Percentiles rank a stretch among this genome's conserved stretches.
Evolutionary conservation across 305 asterid species (phyloP).

Genomic region (Fraxinus ornus): DNA sequence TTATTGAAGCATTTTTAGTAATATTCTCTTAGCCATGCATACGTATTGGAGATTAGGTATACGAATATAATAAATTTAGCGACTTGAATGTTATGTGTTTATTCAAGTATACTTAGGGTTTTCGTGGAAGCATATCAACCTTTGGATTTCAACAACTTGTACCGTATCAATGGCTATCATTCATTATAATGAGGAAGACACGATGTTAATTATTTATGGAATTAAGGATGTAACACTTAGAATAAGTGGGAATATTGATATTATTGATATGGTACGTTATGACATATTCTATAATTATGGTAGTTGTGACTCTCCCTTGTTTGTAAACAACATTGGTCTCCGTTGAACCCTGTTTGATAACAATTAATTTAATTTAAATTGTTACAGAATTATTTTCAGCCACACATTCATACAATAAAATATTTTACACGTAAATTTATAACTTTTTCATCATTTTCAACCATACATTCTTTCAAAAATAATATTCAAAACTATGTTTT

Average conservation of each 20-base stretch:
- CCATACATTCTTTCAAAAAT: too few relatives aligned
- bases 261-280: constrained; percentile 14
- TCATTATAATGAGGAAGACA: not conserved
- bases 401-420: too few relatives aligned
- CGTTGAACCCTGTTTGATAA: too few relatives aligned
- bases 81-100: constrained; percentile 18
- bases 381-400: too few relatives aligned
- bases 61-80: not conserved
- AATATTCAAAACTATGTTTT: too few relatives aligned
- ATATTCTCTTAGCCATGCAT: constrained; percentile 37
- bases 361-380: too few relatives aligned
- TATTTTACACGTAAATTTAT: too few relatives aligned
- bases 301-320: constrained; percentile 35
- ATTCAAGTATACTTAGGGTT: constrained; percentile 31
- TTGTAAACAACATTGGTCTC: not conserved
- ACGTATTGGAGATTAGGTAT: constrained; percentile 20
- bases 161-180: constrained; percentile 27
- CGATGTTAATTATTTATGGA: constrained; percentile 13
- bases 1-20: constrained; percentile 19
- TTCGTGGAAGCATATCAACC: constrained; percentile 24
- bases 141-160: constrained; percentile 39
- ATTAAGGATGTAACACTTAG: constrained; percentile 39
- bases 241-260: constrained; percentile 35
- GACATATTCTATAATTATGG: constrained; percentile 28
- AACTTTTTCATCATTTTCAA: too few relatives aligned